A percentile compares a stretch with the other conserved stretches of the same genome.
These are phyloP conservation scores for Kitagawia praeruptora DNA, from an alignment of 129 eudicot species.

Conservation along the genomic window DNA sequence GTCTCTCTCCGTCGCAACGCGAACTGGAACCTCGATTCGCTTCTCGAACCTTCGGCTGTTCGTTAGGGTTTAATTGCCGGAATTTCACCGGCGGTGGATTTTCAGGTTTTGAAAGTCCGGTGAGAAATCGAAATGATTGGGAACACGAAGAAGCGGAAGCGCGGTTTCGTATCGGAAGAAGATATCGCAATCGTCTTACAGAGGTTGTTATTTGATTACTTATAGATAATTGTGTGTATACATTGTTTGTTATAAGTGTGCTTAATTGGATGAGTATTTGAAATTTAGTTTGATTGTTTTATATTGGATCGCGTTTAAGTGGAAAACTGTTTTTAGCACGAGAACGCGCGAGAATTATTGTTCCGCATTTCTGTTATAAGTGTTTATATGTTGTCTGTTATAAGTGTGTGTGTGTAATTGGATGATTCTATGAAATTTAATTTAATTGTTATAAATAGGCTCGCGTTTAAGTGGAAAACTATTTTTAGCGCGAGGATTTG, in stretches of 20 bases:
- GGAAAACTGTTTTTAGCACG: not conserved
- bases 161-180: constrained; percentile 49
- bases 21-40: not conserved
- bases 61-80: not conserved
- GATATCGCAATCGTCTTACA: constrained; percentile 40
- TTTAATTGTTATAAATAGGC: not conserved
- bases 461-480: not conserved
- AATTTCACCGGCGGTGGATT: not conserved
- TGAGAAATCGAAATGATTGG: constrained; percentile 28
- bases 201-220: constrained; percentile 27
- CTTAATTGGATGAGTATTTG: too few species aligned
- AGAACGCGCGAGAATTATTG: not conserved
- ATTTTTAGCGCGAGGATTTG: not conserved
- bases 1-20: not conserved
- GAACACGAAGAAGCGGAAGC: constrained; percentile 30
- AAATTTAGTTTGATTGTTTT: too few species aligned
- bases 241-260: not conserved
- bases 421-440: too few species aligned
- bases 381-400: not conserved
- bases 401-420: not conserved
- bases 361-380: not conserved
- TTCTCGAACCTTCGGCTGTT: not conserved
- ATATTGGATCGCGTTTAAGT: not conserved
- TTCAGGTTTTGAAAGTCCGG: not conserved
- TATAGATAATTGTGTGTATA: not conserved